These are phyloP conservation scores for Geotrichum armillariae DNA, from an alignment of 1,139 yeast genomes.

Conservation along the genomic window DNA sequence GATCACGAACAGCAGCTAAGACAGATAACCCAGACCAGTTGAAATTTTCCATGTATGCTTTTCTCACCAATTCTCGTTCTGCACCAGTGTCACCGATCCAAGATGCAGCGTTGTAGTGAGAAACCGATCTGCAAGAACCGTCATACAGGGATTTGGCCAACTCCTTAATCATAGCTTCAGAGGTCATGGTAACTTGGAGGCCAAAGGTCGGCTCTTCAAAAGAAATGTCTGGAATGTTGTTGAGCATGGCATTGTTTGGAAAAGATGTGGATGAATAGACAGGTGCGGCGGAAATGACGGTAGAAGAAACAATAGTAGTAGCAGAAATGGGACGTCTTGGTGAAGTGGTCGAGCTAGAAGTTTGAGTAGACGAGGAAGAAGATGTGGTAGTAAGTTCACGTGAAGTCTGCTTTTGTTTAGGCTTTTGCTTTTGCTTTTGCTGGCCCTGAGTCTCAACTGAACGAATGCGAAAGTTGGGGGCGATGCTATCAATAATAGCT, in stretches of 20 bases:
- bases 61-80: constrained; percentile 30
- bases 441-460: constrained; percentile 2
- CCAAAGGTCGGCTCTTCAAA: not conserved
- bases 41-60: constrained; percentile 35
- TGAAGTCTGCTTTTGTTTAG: not conserved
- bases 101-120: constrained; percentile 31
- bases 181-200: not conserved
- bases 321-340: not conserved
- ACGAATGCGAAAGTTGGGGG: constrained; percentile 4
- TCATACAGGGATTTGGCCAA: constrained; percentile 18
- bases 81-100: constrained; percentile 36
- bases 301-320: not conserved
- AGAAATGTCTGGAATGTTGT: not conserved
- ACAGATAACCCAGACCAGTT: constrained; percentile 36
- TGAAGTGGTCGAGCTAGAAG: not conserved
- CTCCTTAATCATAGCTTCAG: constrained; percentile 10
- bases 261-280: not conserved
- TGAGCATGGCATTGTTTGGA: not conserved
- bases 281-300: not conserved
- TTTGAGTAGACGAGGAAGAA: not conserved
- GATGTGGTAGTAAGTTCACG: not conserved
- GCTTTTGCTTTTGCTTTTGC: not conserved
- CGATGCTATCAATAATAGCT: constrained; percentile 10
- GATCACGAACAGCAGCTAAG: constrained; percentile 53
- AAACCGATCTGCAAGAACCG: constrained; percentile 12